A percentile compares a stretch with the other conserved stretches of the same genome.
Conservation (phyloP, 768 basidiomycete species). For the Agaricus blazei region DNA sequence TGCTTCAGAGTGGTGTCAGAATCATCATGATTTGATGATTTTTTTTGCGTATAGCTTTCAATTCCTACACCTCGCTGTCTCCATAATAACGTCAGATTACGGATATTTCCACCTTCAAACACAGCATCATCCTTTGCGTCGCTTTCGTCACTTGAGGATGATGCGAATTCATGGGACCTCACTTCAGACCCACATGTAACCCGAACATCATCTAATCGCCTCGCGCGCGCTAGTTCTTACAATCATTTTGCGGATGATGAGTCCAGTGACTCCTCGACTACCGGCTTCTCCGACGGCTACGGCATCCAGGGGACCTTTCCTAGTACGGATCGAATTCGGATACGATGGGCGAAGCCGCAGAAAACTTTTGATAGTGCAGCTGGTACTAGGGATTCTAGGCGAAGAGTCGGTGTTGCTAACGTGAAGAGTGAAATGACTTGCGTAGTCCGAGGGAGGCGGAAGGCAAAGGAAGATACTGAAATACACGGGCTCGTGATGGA, state of each 20-base stretch:
- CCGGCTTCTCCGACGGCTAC: constrained; percentile 54
- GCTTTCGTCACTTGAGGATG: constrained; percentile 71
- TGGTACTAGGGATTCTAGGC: constrained; percentile 43
- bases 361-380: constrained; percentile 41
- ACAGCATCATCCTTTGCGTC: constrained; percentile 63
- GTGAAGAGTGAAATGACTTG: constrained; percentile 66
- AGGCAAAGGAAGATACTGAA: constrained; percentile 28
- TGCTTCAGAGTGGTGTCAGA: constrained; percentile 4
- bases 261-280: constrained; percentile 63
- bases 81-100: constrained; percentile 68
- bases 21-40: constrained; percentile 6
- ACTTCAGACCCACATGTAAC: constrained; percentile 75
- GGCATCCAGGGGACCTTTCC: constrained; percentile 76
- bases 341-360: constrained; percentile 72
- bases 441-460: constrained; percentile 46
- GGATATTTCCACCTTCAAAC: constrained; percentile 61
- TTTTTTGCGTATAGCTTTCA: constrained; percentile 45
- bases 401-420: constrained; percentile 65
- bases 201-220: constrained; percentile 40
- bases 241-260: constrained; percentile 79
- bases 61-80: constrained; percentile 77
- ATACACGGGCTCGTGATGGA: constrained; percentile 56
- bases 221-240: constrained; percentile 54
- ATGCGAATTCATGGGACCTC: constrained; percentile 65
- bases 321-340: constrained; percentile 66